Conservation (phyloP, 2,329 filamentous ascomycete species). For the Trichoderma endophyticum region DNA sequence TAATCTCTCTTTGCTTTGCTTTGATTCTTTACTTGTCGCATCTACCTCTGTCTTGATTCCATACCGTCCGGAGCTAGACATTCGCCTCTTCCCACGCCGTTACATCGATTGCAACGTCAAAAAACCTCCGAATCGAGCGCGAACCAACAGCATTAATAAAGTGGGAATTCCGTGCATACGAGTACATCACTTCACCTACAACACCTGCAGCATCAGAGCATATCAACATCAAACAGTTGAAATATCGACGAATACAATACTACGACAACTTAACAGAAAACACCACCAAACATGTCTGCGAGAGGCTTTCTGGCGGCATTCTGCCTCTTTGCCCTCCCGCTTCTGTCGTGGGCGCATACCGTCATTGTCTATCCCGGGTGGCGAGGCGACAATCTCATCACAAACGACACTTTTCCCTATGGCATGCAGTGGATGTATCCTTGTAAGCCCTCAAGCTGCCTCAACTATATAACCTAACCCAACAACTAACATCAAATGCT, state of each 20-base stretch:
- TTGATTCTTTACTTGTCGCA: background rate
- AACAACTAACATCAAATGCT: background rate
- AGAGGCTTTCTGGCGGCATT: background rate
- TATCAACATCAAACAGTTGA: background rate
- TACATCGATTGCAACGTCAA: background rate
- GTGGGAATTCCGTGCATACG: background rate
- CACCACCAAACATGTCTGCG: background rate
- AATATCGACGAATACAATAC: background rate
- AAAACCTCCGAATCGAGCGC: background rate
- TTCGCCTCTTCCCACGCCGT: background rate
- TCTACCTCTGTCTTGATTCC: background rate
- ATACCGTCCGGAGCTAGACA: background rate
- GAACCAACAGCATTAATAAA: background rate
- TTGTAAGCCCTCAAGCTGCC: conserved; percentile 64
- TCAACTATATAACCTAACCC: background rate
- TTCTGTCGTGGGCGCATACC: conserved; percentile 53
- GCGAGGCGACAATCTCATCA: conserved; percentile 81
- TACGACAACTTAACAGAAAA: too few species aligned
- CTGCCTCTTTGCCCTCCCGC: conserved; percentile 7
- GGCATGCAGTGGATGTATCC: conserved; percentile 97
- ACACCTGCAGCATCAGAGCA: background rate
- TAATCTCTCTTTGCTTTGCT: background rate
- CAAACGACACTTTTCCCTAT: conserved; percentile 75
- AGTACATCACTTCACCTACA: background rate
- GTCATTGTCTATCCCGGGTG: conserved; percentile 83